A percentile compares a stretch with the other conserved stretches of the same genome.
Evolutionary conservation across 495 filamentous ascomycete species (phyloP).

Genomic region (Niebla homalea): DNA sequence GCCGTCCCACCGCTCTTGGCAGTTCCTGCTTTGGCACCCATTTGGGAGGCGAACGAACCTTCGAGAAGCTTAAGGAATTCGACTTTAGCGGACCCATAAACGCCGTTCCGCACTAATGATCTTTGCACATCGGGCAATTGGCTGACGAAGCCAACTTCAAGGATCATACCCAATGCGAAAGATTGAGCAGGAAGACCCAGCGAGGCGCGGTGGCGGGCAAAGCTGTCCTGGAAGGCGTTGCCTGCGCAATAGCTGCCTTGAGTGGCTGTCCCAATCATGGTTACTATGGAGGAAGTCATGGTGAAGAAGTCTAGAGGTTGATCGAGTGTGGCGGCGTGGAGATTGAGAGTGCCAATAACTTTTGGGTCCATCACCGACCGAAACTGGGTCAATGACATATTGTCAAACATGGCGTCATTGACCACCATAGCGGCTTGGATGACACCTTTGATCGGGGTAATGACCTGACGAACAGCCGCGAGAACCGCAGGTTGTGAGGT

Average conservation of each 20-base stretch:
- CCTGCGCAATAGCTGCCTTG: constrained; percentile 10
- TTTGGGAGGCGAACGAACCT: constrained; percentile 14
- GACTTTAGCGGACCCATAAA: constrained; percentile 12
- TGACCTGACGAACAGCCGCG: not conserved
- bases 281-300: constrained; percentile 1
- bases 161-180: constrained; percentile 12
- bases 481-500: constrained; percentile 13
- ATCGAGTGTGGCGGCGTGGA: constrained; percentile 18
- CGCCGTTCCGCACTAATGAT: constrained; percentile 1
- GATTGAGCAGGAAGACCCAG: constrained; percentile 14
- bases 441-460: constrained; percentile 22
- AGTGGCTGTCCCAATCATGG: not conserved
- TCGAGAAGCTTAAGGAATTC: constrained; percentile 12
- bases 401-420: constrained; percentile 16
- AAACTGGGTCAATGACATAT: constrained; percentile 15
- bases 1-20: constrained; percentile 10
- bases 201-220: constrained; percentile 14
- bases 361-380: constrained; percentile 20
- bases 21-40: constrained; percentile 13
- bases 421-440: constrained; percentile 29
- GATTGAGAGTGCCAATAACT: constrained; percentile 22
- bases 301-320: constrained; percentile 12
- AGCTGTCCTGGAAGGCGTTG: constrained; percentile 6
- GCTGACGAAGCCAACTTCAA: constrained; percentile 4
- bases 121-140: not conserved